Conservation (phyloP, 2,329 filamentous ascomycete species). For the Xylariaceae sp. region DNA sequence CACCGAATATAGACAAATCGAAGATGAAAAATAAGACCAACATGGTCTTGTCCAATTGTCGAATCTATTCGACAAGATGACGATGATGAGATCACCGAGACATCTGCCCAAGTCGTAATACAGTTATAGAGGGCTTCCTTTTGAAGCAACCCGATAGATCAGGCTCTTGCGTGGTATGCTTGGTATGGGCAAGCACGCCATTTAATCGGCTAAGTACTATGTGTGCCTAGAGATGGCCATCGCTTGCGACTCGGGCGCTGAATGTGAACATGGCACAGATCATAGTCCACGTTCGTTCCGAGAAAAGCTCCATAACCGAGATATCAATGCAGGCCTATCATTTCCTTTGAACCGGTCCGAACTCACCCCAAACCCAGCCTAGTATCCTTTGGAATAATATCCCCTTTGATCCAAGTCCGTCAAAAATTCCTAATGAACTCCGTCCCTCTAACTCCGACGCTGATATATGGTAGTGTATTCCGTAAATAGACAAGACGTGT, state of each 20-base stretch:
- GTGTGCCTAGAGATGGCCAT: slow-evolving; percentile 5
- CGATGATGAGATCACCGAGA: slow-evolving; percentile 5
- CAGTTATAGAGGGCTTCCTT: slow-evolving; percentile 20
- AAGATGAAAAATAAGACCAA: not conserved
- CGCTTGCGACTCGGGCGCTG: slow-evolving; percentile 4
- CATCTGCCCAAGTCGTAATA: slow-evolving; percentile 26
- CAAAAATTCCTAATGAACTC: slow-evolving; percentile 28
- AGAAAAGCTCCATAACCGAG: slow-evolving; percentile 10
- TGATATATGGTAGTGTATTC: slow-evolving; percentile 38
- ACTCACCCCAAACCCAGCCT: slow-evolving; percentile 19
- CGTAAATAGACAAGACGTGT: slow-evolving; percentile 33
- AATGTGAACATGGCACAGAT: slow-evolving; percentile 6
- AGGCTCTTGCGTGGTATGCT: not conserved
- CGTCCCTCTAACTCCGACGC: slow-evolving; percentile 39
- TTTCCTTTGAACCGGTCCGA: slow-evolving; percentile 16
- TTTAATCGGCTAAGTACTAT: slow-evolving; percentile 7
- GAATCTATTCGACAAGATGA: slow-evolving; percentile 11
- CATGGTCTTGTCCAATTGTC: slow-evolving; percentile 13
- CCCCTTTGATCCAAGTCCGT: slow-evolving; percentile 18
- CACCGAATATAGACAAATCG: not conserved
- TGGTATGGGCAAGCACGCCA: slow-evolving; percentile 2
- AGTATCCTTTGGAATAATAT: slow-evolving; percentile 21
- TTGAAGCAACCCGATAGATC: not conserved
- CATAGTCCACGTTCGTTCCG: not conserved
- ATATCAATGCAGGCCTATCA: slow-evolving; percentile 16